Conservation (phyloP, 116 monocot genomes). For the Cymodocea nodosa region DNA sequence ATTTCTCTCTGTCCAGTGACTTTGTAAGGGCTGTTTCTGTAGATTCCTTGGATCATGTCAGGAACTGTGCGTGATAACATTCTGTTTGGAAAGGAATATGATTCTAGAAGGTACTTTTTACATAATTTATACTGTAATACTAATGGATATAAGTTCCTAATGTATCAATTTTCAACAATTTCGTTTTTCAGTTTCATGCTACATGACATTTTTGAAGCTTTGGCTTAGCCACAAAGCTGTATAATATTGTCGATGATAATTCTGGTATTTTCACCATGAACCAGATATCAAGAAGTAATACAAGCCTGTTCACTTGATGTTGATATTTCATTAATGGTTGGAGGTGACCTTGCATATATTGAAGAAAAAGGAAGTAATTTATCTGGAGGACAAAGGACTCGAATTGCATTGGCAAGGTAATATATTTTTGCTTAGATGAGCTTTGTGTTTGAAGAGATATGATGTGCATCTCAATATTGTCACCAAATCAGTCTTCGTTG, state of each 20-base stretch:
- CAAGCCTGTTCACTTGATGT: constrained; percentile 82
- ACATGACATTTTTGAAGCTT: too few species aligned
- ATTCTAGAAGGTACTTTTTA: constrained; percentile 41
- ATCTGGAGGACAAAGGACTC: constrained; percentile 93
- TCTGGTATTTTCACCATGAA: not conserved
- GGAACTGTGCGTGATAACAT: constrained; percentile 87
- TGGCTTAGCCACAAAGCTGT: too few species aligned
- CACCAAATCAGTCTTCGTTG: not conserved
- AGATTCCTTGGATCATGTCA: constrained; percentile 95
- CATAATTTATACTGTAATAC: not conserved
- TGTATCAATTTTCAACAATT: not conserved
- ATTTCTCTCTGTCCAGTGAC: not conserved
- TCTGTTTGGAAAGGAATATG: constrained; percentile 60
- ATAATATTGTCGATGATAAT: not conserved
- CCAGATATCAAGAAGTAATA: constrained; percentile 74
- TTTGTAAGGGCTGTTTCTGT: not conserved
- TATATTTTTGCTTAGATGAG: not conserved
- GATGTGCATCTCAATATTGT: not conserved
- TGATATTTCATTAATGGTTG: constrained; percentile 77
- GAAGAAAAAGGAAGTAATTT: constrained; percentile 86
- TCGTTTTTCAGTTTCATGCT: not conserved
- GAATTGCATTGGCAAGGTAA: constrained; percentile 88
- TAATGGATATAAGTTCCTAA: not conserved
- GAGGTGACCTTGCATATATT: constrained; percentile 65
- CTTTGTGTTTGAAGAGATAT: not conserved